phyloP scores from a whole-genome alignment of 2,329 filamentous ascomycete species.

The Penicillium sp. region DNA sequence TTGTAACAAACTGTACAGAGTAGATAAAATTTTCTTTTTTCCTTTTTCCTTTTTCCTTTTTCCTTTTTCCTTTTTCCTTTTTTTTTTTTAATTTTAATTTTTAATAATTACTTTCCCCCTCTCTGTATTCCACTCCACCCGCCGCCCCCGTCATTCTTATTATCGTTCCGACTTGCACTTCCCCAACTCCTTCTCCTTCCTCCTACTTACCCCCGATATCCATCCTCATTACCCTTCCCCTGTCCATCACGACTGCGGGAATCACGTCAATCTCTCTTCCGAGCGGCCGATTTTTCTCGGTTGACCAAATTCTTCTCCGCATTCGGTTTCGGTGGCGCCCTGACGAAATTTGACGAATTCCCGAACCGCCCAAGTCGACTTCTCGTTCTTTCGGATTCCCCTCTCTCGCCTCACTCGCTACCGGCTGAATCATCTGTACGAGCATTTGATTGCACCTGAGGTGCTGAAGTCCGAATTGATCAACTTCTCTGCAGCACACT shows the following conservation, averaged over 20 bases:
- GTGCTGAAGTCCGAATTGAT: constrained; percentile 18
- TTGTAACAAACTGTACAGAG: constrained; percentile 7
- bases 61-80: constrained; percentile 17
- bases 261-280: constrained; percentile 19
- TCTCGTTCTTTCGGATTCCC: background rate
- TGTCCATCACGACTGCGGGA: background rate
- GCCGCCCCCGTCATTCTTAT: constrained; percentile 29
- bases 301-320: constrained; percentile 11
- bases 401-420: constrained; percentile 1
- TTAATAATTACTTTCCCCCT: constrained; percentile 23
- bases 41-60: constrained; percentile 17
- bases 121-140: constrained; percentile 23
- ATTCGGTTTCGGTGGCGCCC: constrained; percentile 16
- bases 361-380: constrained; percentile 3
- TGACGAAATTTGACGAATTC: constrained; percentile 14
- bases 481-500: constrained; percentile 16
- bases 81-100: constrained; percentile 16
- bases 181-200: constrained; percentile 10
- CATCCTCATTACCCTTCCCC: constrained; percentile 1
- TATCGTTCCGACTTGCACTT: constrained; percentile 20
- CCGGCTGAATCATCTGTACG: constrained; percentile 6
- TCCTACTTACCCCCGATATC: constrained; percentile 1
- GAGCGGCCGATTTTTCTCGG: constrained; percentile 6
- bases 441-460: constrained; percentile 18
- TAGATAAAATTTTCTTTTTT: constrained; percentile 6